phyloP scores from a whole-genome alignment of 805 yeast genomes.

The Starmerella gropengiesseri region DNA sequence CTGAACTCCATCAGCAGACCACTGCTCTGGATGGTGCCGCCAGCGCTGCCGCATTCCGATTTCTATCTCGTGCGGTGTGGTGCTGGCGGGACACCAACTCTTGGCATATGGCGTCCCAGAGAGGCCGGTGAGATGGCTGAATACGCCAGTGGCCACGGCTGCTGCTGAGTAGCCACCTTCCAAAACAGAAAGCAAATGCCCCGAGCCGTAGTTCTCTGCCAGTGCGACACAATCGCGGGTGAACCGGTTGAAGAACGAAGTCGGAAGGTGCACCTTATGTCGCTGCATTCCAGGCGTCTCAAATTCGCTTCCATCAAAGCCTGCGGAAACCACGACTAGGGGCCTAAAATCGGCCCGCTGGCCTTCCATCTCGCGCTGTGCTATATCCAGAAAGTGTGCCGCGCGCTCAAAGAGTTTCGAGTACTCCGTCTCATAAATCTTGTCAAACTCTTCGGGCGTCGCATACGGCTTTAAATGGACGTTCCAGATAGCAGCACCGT shows the following conservation, averaged over 20 bases:
- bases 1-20: constrained; percentile 26
- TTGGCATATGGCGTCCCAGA: constrained; percentile 47
- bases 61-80: constrained; percentile 47
- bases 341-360: constrained; percentile 40
- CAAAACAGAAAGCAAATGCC: constrained; percentile 54
- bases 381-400: constrained; percentile 36
- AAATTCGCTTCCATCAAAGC: constrained; percentile 78
- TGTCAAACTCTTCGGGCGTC: constrained; percentile 53
- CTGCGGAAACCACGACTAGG: constrained; percentile 67
- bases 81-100: constrained; percentile 53
- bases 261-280: constrained; percentile 72
- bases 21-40: constrained; percentile 31
- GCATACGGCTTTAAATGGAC: constrained; percentile 62
- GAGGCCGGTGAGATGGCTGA: constrained; percentile 66
- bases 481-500: constrained; percentile 72
- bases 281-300: constrained; percentile 79
- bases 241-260: constrained; percentile 61
- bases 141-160: constrained; percentile 67
- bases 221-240: constrained; percentile 61
- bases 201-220: constrained; percentile 50
- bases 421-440: constrained; percentile 50
- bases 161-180: constrained; percentile 86
- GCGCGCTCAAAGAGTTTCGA: constrained; percentile 54
- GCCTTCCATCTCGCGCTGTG: not conserved
- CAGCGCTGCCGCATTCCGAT: constrained; percentile 61